Percentiles rank a stretch among this genome's conserved stretches.
Conservation (phyloP, 2,329 filamentous ascomycete genomes). For the Alternaria longipes region DNA sequence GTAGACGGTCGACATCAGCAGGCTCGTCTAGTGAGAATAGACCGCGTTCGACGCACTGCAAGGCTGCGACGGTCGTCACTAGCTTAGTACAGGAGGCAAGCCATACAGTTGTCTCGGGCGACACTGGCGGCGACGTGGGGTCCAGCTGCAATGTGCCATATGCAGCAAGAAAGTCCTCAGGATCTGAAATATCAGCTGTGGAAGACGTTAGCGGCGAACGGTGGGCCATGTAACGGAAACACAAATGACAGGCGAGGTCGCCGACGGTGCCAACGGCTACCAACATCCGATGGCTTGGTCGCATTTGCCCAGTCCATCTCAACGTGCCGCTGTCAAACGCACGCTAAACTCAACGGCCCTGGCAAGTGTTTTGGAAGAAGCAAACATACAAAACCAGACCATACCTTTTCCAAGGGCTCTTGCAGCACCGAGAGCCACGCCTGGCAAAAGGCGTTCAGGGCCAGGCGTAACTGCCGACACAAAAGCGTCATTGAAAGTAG, state of each 20-base stretch:
- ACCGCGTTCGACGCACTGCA: slow-evolving; percentile 44
- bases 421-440: slow-evolving; percentile 35
- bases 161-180: slow-evolving; percentile 23
- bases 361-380: slow-evolving; percentile 5
- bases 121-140: slow-evolving; percentile 23
- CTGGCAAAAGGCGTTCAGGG: slow-evolving; percentile 28
- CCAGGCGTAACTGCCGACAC: not conserved
- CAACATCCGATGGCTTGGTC: not conserved
- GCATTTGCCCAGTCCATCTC: slow-evolving; percentile 1
- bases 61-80: slow-evolving; percentile 34
- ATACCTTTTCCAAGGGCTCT: slow-evolving; percentile 26
- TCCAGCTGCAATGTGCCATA: slow-evolving; percentile 28
- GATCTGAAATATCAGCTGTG: slow-evolving; percentile 1
- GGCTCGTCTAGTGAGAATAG: slow-evolving; percentile 37
- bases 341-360: slow-evolving; percentile 13
- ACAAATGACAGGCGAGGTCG: slow-evolving; percentile 1
- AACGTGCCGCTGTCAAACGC: slow-evolving; percentile 3
- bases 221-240: slow-evolving; percentile 1
- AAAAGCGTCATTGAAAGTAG: slow-evolving; percentile 17
- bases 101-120: slow-evolving; percentile 40
- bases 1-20: slow-evolving; percentile 30
- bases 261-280: slow-evolving; percentile 9
- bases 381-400: slow-evolving; percentile 6
- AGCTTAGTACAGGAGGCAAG: slow-evolving; percentile 45
- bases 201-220: not conserved